Base-by-base conservation (phyloP, 768 basidiomycete species). In the Amanita fuliginea region DNA sequence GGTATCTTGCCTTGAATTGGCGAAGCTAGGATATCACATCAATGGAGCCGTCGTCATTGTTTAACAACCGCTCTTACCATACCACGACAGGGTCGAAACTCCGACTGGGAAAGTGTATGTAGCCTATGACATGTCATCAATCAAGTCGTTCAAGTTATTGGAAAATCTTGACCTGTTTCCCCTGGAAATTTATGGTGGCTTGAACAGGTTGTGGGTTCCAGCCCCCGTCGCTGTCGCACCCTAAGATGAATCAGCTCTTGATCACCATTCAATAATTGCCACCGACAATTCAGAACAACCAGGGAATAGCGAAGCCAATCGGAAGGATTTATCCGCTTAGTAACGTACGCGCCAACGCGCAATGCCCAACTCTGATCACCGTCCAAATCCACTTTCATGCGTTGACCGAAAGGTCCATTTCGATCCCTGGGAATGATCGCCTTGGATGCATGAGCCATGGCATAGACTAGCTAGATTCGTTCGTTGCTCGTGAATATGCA, bases 91-190 rank as follows among this genome's bases (percentile, higher is more conserved):
- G 6, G 75, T 77, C 0, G 74, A 74, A 2, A 87, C 77, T 19
- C 86, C 86, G 11, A 86, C 83, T 1, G 85, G 84, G 69, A 89
- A 89, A 2, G 81, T 85, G 61, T 83, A 83, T 1, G 68, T 74
- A 3, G 83, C 85, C 78, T 76, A 18, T 11, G 46, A 33, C 24
- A 14, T 39, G 40, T 28, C 21, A n/a, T 19, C 42, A 22, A 26
- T 2, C 4, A 33, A 41, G 39, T 40, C 24, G 50, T 37, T n/a
- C 33, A 41, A 28, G 33, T 24, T 22, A 18, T 13, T 34, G 32
- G 4, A 32, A 37, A 14, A 36, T 3, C 55, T 65, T 53, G 45
- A 73, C 80, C 69, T 81, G 79, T 64, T 66, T 70, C 2, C 75
- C 82, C 46, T 73, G 71, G 64, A 83, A 84, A 49, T 76, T 72